Percentiles rank a stretch among this genome's conserved stretches.
phyloP scores from a whole-genome alignment of 140 eudicot genomes.

The Erigeron philadelphicus region DNA sequence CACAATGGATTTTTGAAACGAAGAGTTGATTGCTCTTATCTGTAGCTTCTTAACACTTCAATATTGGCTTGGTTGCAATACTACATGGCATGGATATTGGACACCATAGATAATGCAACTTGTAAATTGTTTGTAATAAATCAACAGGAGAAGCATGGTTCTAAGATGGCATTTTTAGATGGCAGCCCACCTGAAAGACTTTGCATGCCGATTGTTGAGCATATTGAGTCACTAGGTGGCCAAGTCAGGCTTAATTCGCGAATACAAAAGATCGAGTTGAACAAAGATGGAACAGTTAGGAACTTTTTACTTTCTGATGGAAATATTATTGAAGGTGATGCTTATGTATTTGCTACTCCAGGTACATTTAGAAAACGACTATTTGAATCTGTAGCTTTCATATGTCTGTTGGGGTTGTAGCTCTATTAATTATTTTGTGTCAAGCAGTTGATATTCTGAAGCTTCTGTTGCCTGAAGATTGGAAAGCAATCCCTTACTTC shows the following conservation, averaged over 20 bases:
- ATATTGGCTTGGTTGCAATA: constrained; percentile 12
- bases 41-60: not conserved
- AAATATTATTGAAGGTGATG: constrained; percentile 64
- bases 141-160: constrained; percentile 91
- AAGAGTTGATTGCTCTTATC: not conserved
- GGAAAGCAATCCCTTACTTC: constrained; percentile 87
- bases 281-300: constrained; percentile 66
- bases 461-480: constrained; percentile 86
- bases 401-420: not conserved
- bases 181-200: constrained; percentile 99
- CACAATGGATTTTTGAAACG: not conserved
- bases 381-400: constrained; percentile 8
- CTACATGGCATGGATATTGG: not conserved
- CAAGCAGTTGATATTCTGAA: constrained; percentile 81
- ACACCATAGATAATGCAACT: constrained; percentile 5
- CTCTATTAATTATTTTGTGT: constrained; percentile 25
- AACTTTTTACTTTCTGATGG: constrained; percentile 66
- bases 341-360: constrained; percentile 89
- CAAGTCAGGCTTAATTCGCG: constrained; percentile 81
- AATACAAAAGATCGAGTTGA: constrained; percentile 68
- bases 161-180: constrained; percentile 97
- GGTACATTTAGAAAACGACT: constrained; percentile 38
- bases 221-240: constrained; percentile 77
- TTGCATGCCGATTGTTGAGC: constrained; percentile 86
- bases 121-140: constrained; percentile 26